Conservation (phyloP, 352 stramenopile species). For the Phytophthora citricola region DNA sequence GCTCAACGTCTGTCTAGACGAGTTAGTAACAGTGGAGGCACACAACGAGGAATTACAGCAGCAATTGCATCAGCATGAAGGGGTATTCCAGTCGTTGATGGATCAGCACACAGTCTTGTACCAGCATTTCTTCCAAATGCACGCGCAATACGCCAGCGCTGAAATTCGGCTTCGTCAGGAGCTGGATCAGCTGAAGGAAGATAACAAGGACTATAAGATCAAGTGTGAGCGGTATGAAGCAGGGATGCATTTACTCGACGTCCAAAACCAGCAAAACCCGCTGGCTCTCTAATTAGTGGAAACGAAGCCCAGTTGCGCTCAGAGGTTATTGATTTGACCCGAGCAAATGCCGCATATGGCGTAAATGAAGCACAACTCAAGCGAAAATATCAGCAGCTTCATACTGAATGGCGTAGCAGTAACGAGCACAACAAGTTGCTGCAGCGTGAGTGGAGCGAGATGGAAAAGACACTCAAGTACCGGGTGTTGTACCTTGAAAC, state of each 20-base stretch:
- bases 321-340: constrained; percentile 73
- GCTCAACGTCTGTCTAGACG: constrained; percentile 74
- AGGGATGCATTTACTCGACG: constrained; percentile 50
- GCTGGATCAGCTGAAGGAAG: constrained; percentile 43
- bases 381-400: constrained; percentile 62
- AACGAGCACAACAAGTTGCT: constrained; percentile 43
- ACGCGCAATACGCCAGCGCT: constrained; percentile 49
- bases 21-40: constrained; percentile 52
- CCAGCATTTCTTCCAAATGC: constrained; percentile 74
- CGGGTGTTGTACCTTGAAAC: constrained; percentile 92
- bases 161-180: constrained; percentile 48
- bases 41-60: constrained; percentile 58
- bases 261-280: constrained; percentile 27
- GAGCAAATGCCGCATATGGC: constrained; percentile 79
- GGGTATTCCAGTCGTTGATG: constrained; percentile 60
- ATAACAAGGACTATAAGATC: constrained; percentile 52
- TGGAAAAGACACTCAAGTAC: constrained; percentile 88
- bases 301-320: constrained; percentile 51
- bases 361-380: constrained; percentile 84
- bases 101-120: constrained; percentile 82
- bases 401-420: constrained; percentile 50
- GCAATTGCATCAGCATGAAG: constrained; percentile 58
- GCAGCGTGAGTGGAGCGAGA: constrained; percentile 85
- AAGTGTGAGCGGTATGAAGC: constrained; percentile 69
- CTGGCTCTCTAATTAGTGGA: constrained; percentile 27